Evolutionary conservation across 2,329 filamentous ascomycete genomes (phyloP).

Genomic region (Colletotrichum incanum): DNA sequence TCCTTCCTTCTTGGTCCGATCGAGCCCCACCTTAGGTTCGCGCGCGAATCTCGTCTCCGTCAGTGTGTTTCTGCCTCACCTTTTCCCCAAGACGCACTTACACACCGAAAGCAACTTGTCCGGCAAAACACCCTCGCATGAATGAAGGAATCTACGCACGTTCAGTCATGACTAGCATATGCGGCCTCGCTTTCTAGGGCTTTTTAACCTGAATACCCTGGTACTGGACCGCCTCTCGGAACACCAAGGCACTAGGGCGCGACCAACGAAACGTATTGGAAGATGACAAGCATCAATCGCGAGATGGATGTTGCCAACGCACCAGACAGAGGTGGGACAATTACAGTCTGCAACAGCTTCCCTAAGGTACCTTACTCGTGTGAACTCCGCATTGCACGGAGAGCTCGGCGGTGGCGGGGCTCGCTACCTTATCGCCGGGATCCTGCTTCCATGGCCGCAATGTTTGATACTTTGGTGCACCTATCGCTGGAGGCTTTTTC

Average conservation of each 20-base stretch:
- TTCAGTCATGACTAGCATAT: slow-evolving; percentile 4
- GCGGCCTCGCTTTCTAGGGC: background rate
- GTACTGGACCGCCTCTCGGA: background rate
- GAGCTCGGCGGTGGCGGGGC: background rate
- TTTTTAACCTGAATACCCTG: background rate
- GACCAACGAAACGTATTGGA: background rate
- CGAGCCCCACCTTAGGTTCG: slow-evolving; percentile 23
- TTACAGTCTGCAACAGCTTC: background rate
- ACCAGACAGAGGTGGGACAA: background rate
- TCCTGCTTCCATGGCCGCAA: background rate
- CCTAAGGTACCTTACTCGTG: background rate
- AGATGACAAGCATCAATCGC: background rate
- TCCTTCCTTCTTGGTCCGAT: background rate
- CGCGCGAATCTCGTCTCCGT: background rate
- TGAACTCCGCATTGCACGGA: background rate
- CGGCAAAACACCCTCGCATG: slow-evolving; percentile 5
- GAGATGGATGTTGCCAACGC: background rate
- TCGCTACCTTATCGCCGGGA: slow-evolving; percentile 3
- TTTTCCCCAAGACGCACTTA: background rate
- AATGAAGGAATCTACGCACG: slow-evolving; percentile 5
- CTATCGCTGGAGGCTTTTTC: background rate
- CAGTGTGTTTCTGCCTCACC: background rate
- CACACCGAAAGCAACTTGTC: background rate
- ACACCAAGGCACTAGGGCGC: background rate
- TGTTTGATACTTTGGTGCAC: background rate